phyloP scores from a whole-genome alignment of 768 basidiomycete genomes.

The Neoboletus brunneissimus region DNA sequence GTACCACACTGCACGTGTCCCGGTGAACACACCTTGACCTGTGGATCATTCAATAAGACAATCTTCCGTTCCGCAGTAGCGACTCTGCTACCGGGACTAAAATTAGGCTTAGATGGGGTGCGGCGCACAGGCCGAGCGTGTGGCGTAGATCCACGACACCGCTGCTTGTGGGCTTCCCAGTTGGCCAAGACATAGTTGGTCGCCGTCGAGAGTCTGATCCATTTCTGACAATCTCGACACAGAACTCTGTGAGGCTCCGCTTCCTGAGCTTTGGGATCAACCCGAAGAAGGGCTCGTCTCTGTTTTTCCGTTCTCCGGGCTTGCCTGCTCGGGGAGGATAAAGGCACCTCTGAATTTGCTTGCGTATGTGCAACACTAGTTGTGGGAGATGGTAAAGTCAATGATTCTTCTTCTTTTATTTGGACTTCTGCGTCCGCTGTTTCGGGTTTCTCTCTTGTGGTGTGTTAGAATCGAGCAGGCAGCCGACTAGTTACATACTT shows the following conservation, averaged over 20 bases:
- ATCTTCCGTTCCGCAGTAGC: conserved; percentile 62
- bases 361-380: background rate
- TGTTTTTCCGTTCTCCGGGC: conserved; percentile 36
- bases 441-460: conserved; percentile 14
- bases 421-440: background rate
- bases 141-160: conserved; percentile 46
- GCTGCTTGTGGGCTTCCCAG: conserved; percentile 53
- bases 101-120: conserved; percentile 16
- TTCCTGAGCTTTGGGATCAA: conserved; percentile 50
- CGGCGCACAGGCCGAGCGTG: conserved; percentile 16
- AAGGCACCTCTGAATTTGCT: background rate
- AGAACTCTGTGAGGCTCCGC: conserved; percentile 50
- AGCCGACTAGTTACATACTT: background rate
- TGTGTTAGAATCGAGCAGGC: conserved; percentile 2
- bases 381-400: conserved; percentile 5
- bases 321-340: conserved; percentile 15
- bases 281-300: conserved; percentile 49
- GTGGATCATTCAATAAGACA: conserved; percentile 59
- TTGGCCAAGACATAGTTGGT: conserved; percentile 43
- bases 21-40: conserved; percentile 49
- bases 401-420: conserved; percentile 17
- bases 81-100: conserved; percentile 56
- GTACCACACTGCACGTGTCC: conserved; percentile 48
- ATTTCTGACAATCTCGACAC: conserved; percentile 61
- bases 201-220: conserved; percentile 50